Percentiles rank a stretch among this genome's conserved stretches.
phyloP scores from a whole-genome alignment of 2,329 filamentous ascomycete species.

The Penicillium sp. region DNA sequence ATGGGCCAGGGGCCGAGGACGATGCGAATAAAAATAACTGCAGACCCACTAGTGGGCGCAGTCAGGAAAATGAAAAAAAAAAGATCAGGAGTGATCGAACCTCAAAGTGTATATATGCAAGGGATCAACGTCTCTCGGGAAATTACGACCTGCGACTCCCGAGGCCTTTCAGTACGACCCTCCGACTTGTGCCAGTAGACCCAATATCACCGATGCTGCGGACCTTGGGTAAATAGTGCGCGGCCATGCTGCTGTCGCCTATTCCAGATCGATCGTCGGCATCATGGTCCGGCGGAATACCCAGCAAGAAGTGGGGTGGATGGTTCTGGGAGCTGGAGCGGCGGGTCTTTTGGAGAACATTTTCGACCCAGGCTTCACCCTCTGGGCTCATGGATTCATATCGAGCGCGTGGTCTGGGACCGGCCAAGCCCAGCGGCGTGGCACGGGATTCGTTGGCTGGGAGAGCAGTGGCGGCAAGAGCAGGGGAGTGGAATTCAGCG shows the following conservation, averaged over 20 bases:
- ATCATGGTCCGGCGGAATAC: constrained; percentile 18
- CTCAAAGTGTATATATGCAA: not conserved
- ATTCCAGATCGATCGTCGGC: constrained; percentile 9
- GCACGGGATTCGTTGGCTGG: constrained; percentile 23
- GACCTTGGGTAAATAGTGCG: constrained; percentile 29
- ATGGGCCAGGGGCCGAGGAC: constrained; percentile 8
- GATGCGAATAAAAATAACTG: constrained; percentile 8
- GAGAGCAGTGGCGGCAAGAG: constrained; percentile 17
- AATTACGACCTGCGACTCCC: constrained; percentile 23
- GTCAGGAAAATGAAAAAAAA: not conserved
- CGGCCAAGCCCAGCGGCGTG: constrained; percentile 47
- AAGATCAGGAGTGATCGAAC: not conserved
- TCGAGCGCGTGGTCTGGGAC: constrained; percentile 43
- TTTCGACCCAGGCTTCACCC: constrained; percentile 50
- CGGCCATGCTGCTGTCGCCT: not conserved
- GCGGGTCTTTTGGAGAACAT: constrained; percentile 46
- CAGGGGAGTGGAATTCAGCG: constrained; percentile 29
- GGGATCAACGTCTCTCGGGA: not conserved
- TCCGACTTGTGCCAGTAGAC: constrained; percentile 36
- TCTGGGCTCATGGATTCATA: constrained; percentile 45
- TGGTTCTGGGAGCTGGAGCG: constrained; percentile 35
- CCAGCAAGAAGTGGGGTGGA: constrained; percentile 26
- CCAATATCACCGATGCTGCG: constrained; percentile 44
- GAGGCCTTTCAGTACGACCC: constrained; percentile 40
- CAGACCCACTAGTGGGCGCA: constrained; percentile 1